These are phyloP conservation scores for Hypholoma sublateritium DNA, from an alignment of 768 basidiomycete genomes.

Conservation along the genomic window DNA sequence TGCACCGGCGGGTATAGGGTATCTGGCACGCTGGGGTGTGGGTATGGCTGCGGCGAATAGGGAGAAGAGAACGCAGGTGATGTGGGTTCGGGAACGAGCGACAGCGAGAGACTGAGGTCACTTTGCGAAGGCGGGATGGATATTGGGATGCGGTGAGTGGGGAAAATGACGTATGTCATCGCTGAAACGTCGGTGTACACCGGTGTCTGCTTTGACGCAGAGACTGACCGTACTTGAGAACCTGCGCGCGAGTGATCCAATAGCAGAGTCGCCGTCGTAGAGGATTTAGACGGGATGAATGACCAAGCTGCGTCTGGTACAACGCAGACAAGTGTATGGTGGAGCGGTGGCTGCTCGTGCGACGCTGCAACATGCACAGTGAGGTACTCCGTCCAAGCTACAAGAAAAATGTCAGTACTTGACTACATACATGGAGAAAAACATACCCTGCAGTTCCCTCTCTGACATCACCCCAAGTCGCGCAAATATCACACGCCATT, in stretches of 20 bases:
- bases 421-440: neutral
- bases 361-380: conserved; percentile 36
- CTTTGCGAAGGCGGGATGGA: conserved; percentile 30
- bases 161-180: conserved; percentile 51
- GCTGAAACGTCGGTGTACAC: conserved; percentile 43
- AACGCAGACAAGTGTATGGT: conserved; percentile 61
- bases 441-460: conserved; percentile 66
- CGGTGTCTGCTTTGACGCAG: conserved; percentile 22
- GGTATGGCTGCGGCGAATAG: conserved; percentile 3
- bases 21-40: neutral
- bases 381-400: conserved; percentile 68
- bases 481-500: conserved; percentile 78
- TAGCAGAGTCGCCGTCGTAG: conserved; percentile 11
- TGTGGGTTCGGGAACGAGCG: conserved; percentile 33
- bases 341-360: conserved; percentile 48
- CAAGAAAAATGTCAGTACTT: conserved; percentile 2
- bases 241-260: conserved; percentile 26
- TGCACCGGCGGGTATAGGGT: neutral
- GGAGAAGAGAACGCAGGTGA: conserved; percentile 18
- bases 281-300: conserved; percentile 38
- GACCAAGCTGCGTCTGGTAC: conserved; percentile 62
- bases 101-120: conserved; percentile 35
- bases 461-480: conserved; percentile 63
- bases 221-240: conserved; percentile 17
- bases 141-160: conserved; percentile 41